A percentile compares a stretch with the other conserved stretches of the same genome.
phyloP scores from a whole-genome alignment of 768 basidiomycete species.

The Leucosporidium scottii region DNA sequence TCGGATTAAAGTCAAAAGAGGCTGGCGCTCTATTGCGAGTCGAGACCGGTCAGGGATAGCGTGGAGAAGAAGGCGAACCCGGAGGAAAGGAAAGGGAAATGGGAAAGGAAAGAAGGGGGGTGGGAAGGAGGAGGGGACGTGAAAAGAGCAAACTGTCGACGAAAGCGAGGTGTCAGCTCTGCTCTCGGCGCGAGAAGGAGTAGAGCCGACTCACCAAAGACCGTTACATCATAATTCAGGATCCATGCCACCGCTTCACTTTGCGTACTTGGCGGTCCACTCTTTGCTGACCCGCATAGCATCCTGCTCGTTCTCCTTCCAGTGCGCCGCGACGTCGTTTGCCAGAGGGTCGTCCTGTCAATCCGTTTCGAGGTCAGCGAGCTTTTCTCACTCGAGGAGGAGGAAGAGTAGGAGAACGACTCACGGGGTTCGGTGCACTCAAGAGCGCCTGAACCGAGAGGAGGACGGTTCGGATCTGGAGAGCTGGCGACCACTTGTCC shows the following conservation, averaged over 20 bases:
- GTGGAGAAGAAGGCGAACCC: too few relatives aligned
- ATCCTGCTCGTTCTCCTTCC: conserved; percentile 93
- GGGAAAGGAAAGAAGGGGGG: too few relatives aligned
- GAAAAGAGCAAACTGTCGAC: too few relatives aligned
- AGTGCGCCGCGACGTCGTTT: conserved; percentile 88
- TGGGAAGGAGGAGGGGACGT: too few relatives aligned
- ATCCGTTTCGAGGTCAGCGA: neutral
- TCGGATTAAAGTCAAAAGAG: too few relatives aligned
- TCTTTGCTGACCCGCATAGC: conserved; percentile 86
- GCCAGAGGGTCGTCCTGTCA: conserved; percentile 73
- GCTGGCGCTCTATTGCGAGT: too few relatives aligned
- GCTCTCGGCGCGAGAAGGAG: too few relatives aligned
- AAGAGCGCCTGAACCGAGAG: conserved; percentile 95
- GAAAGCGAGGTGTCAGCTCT: too few relatives aligned
- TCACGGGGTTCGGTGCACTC: conserved; percentile 85
- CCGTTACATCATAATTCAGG: too few relatives aligned
- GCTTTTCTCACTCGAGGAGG: neutral
- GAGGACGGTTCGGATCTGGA: conserved; percentile 96
- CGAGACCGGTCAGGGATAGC: too few relatives aligned
- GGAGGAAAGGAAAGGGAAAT: too few relatives aligned
- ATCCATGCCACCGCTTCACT: neutral
- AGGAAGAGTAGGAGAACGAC: conserved; percentile 30
- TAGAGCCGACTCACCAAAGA: too few relatives aligned
- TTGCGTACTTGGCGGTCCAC: conserved; percentile 89
- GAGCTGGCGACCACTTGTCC: conserved; percentile 99